Evolutionary conservation across 371 early-diverging fungal genomes (phyloP).

Genomic region (Syncephalastrum contaminatum): DNA sequence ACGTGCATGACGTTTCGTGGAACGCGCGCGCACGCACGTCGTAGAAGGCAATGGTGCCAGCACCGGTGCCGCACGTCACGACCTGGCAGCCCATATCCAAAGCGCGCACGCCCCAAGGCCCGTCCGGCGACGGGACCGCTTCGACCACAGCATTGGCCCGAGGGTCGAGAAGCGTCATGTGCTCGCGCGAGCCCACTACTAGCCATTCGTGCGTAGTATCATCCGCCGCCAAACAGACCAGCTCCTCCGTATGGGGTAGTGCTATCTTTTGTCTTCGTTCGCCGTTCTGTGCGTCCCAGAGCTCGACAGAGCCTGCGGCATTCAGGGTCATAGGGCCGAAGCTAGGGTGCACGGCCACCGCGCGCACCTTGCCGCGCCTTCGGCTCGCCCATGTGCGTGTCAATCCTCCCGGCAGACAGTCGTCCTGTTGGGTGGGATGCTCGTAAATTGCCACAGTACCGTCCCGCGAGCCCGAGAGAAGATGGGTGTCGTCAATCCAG

Average conservation of each 20-base stretch:
- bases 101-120: slow-evolving; percentile 70
- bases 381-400: no score
- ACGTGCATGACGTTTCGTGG: background rate
- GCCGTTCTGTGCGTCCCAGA: no score
- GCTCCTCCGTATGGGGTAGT: slow-evolving; percentile 47
- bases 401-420: no score
- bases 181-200: slow-evolving; percentile 62
- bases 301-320: no score
- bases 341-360: no score
- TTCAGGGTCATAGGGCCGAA: no score
- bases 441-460: slow-evolving; percentile 33
- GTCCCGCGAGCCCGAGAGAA: slow-evolving; percentile 65
- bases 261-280: slow-evolving; percentile 13
- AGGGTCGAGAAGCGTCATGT: slow-evolving; percentile 62
- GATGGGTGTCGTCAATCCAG: slow-evolving; percentile 53
- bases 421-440: no score
- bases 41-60: slow-evolving; percentile 44
- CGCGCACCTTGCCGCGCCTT: no score
- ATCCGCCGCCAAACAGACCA: slow-evolving; percentile 53
- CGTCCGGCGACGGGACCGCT: slow-evolving; percentile 55
- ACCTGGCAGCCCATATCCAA: slow-evolving; percentile 49
- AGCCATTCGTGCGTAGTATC: slow-evolving; percentile 30
- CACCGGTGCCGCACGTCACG: slow-evolving; percentile 58
- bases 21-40: slow-evolving; percentile 48
- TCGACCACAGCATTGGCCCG: slow-evolving; percentile 40